Evolutionary conservation across 2,329 filamentous ascomycete genomes (phyloP).

Genomic region (Claviceps monticola): DNA sequence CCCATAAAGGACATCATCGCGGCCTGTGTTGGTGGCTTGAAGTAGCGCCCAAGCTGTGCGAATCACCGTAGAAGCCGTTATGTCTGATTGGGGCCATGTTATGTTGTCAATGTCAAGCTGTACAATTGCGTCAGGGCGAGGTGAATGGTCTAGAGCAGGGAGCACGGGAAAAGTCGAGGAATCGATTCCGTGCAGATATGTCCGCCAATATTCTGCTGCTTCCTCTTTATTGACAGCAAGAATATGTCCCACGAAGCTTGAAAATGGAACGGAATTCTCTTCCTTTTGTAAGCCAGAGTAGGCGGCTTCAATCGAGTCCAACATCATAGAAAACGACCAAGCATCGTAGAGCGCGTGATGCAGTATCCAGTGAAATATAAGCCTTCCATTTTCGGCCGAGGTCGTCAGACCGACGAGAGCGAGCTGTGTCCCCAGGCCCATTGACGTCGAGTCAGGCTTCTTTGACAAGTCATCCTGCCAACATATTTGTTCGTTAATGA

Average conservation of each 20-base stretch:
- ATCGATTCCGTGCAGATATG: background rate
- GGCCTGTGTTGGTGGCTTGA: constrained; percentile 30
- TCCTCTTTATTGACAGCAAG: background rate
- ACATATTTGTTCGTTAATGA: constrained; percentile 22
- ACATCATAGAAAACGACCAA: constrained; percentile 28
- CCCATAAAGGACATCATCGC: constrained; percentile 26
- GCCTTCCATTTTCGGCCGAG: constrained; percentile 20
- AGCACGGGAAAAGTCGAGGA: constrained; percentile 21
- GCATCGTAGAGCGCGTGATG: constrained; percentile 40
- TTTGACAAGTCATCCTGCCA: constrained; percentile 8
- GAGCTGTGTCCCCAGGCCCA: constrained; percentile 26
- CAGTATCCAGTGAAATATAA: constrained; percentile 19
- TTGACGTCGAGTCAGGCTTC: constrained; percentile 5
- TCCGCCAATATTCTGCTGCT: background rate
- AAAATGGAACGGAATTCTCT: constrained; percentile 13
- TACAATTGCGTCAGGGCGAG: constrained; percentile 27
- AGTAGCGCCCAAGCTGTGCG: constrained; percentile 36
- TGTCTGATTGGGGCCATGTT: constrained; percentile 12
- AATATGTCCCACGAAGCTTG: constrained; percentile 13
- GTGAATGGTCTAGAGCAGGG: constrained; percentile 28
- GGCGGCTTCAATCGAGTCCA: constrained; percentile 17
- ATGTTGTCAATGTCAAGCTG: background rate
- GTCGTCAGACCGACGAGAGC: constrained; percentile 23
- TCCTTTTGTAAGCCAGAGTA: constrained; percentile 1
- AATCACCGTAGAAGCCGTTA: constrained; percentile 7